Conservation (phyloP, 768 basidiomycete genomes). For the Pleurotus giganteus region DNA sequence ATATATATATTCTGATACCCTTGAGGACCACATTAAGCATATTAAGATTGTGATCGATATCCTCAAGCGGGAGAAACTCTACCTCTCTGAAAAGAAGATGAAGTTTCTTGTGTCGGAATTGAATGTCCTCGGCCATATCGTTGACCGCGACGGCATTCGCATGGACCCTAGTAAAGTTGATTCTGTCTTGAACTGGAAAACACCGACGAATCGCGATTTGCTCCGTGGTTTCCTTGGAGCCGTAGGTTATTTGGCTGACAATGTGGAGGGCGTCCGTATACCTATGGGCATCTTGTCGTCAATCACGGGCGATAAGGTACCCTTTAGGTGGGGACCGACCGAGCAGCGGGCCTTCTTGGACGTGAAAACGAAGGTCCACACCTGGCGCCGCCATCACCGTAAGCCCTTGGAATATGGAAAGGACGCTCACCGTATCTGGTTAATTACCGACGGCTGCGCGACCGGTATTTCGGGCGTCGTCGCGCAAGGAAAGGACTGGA, state of each 20-base stretch:
- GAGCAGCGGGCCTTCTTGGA: conserved; percentile 19
- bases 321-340: conserved; percentile 11
- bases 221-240: conserved; percentile 26
- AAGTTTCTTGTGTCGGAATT: too few species aligned
- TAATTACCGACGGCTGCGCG: conserved; percentile 20
- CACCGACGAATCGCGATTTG: conserved; percentile 22
- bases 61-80: too few species aligned
- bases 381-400: neutral
- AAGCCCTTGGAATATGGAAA: conserved; percentile 13
- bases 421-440: conserved; percentile 10
- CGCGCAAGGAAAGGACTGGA: conserved; percentile 17
- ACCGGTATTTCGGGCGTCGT: conserved; percentile 15
- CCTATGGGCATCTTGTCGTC: conserved; percentile 24
- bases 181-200: conserved; percentile 21
- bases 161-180: conserved; percentile 25
- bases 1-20: too few species aligned
- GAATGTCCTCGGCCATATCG: conserved; percentile 22
- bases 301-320: conserved; percentile 10
- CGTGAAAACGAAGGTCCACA: conserved; percentile 19
- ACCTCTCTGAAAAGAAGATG: too few species aligned
- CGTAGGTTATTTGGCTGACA: conserved; percentile 23
- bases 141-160: conserved; percentile 18
- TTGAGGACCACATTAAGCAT: too few species aligned
- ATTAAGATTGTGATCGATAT: too few species aligned
- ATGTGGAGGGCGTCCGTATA: conserved; percentile 18